A percentile compares a stretch with the other conserved stretches of the same genome.
Evolutionary conservation across 768 basidiomycete species (phyloP).

Genomic region (Mycena belliarum): DNA sequence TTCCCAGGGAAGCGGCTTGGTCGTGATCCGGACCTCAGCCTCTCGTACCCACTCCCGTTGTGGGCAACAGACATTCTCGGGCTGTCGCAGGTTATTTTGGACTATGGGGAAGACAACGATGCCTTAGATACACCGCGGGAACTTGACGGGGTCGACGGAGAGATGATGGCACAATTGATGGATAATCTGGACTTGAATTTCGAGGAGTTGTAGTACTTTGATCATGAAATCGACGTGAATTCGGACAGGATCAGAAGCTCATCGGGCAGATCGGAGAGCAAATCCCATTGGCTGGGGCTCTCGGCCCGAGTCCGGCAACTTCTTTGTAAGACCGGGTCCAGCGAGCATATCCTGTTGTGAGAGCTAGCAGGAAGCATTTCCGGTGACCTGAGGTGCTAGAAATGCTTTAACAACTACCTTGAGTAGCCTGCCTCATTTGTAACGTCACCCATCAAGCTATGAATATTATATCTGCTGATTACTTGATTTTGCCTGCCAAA

Average conservation of each 20-base stretch:
- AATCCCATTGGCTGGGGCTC: not conserved
- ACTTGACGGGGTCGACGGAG: not conserved
- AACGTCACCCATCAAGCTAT: too few species aligned
- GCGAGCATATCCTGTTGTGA: too few species aligned
- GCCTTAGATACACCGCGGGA: not conserved
- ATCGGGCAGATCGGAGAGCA: too few species aligned
- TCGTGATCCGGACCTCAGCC: not conserved
- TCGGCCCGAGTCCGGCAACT: not conserved
- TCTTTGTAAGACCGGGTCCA: not conserved
- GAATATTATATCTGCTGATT: too few species aligned
- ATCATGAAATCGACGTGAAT: not conserved
- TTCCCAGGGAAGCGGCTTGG: not conserved
- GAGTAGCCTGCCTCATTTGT: too few species aligned
- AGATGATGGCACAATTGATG: not conserved
- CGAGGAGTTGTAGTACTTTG: not conserved
- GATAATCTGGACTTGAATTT: not conserved
- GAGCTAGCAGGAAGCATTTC: too few species aligned
- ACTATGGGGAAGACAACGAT: not conserved
- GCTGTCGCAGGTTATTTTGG: not conserved
- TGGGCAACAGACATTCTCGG: not conserved
- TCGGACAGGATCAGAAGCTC: too few species aligned
- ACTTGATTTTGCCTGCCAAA: too few species aligned
- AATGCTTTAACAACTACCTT: too few species aligned
- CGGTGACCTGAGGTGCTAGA: too few species aligned
- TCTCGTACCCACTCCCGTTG: not conserved